Conservation (phyloP, 371 early-diverging fungal genomes). For the Lichtheimia ramosa region DNA sequence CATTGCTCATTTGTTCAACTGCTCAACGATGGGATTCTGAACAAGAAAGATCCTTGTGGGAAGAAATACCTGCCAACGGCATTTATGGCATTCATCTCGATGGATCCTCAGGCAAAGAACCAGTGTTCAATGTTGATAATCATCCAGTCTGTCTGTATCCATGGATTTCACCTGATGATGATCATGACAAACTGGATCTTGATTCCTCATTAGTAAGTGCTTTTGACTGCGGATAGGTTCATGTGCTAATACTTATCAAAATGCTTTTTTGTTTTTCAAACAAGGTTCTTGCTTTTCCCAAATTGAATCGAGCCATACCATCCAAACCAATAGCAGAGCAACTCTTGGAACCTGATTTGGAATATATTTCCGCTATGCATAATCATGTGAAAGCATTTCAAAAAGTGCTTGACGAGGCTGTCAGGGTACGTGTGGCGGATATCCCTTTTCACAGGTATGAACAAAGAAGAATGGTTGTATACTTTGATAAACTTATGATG, state of each 20-base stretch:
- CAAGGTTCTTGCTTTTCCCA: constrained; percentile 1
- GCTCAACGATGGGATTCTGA: constrained; percentile 8
- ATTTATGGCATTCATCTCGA: constrained; percentile 58
- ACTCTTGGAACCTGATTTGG: neutral
- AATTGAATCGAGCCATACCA: neutral
- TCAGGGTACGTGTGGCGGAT: constrained; percentile 54
- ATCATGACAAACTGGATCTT: neutral
- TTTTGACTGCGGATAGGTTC: neutral
- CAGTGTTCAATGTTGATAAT: neutral
- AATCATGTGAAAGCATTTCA: neutral
- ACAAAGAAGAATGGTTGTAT: neutral
- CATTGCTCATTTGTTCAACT: constrained; percentile 56
- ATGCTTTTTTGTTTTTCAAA: neutral
- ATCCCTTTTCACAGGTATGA: constrained; percentile 52
- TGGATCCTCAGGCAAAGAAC: neutral
- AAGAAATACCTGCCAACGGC: constrained; percentile 75
- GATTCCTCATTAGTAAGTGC: neutral
- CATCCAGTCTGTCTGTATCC: constrained; percentile 20
- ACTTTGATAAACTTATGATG: neutral
- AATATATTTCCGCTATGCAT: neutral
- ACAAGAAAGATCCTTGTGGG: constrained; percentile 34
- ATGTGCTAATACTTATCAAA: neutral
- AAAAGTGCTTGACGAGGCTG: constrained; percentile 51
- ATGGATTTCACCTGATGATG: constrained; percentile 27
- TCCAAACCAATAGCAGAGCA: neutral